Evolutionary conservation across 306 rosid species (phyloP), one percentile per base, ranked within the genome.

Genomic region (Gillenia trifoliata): DNA sequence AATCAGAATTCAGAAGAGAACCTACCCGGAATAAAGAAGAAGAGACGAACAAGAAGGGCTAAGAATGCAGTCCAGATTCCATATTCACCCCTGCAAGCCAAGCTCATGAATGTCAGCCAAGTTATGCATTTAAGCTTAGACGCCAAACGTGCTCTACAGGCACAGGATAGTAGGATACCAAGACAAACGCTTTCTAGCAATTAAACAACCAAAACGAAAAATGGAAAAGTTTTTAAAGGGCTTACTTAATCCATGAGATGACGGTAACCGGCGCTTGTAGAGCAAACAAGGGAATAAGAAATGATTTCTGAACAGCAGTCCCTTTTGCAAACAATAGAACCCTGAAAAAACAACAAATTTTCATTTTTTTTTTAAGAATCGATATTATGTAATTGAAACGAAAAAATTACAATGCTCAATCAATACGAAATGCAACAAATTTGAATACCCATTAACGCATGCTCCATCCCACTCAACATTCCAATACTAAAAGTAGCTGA

Each of bases 21-120:
- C 83, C 59, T 71, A 89, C 94, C 91, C n/a, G 91, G 91, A 81
- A 90, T 85, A 34, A 60, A 75, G 89, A 85, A 85, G 86, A 92
- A 94, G 62, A 90, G 93, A 22, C 99, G 96, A 71, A 90, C 87
- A 16, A 92, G 68, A 76, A 94, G 91, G 62, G 97, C 96, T 75
- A 92, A 64, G 81, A 94, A 94, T 49, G 97, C 97, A 26, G 85
- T 31, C 97, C 99, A 94, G 61, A 78, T 5, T 30, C 99, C 99
- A 80, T 92, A 90, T 72, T 86, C 92, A 59, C 99, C 92, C 88
- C 99, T 94, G 87, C 71, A 79, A 68, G 60, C 59, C 71, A 87
- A 85, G 79, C 22, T 66, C 70, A 81, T 22, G 45, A 12, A 66
- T 68, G 73, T 66, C 72, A 33, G 64, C 69, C 71, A 59, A 70